These are phyloP conservation scores for Monocercomonoides exilis DNA, from an alignment of 78 protist species.

Conservation along the genomic window DNA sequence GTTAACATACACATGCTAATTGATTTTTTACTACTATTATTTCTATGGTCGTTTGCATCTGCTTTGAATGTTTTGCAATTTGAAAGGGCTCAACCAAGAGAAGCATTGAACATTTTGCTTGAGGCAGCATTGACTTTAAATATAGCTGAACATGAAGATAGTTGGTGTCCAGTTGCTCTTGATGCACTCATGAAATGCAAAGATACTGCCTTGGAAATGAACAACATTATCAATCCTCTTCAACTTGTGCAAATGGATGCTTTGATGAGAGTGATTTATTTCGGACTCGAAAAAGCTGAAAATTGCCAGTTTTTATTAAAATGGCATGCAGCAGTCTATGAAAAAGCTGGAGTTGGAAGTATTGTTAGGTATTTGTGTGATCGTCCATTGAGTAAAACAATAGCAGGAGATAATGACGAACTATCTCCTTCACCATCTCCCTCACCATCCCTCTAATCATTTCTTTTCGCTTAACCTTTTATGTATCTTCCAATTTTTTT, in stretches of 20 bases:
- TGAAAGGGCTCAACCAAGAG: not conserved
- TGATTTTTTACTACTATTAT: too few relatives aligned
- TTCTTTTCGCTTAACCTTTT: too few relatives aligned
- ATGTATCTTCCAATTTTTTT: too few relatives aligned
- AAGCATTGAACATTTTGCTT: not conserved
- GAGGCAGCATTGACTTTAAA: not conserved
- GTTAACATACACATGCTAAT: too few relatives aligned
- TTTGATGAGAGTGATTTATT: not conserved
- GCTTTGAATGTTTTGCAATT: too few relatives aligned
- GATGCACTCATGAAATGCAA: not conserved
- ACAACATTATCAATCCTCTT: not conserved
- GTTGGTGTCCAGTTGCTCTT: not conserved
- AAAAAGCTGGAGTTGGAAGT: constrained; percentile 12
- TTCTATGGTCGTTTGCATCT: too few relatives aligned
- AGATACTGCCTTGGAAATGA: not conserved
- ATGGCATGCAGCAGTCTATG: not conserved
- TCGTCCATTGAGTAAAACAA: not conserved
- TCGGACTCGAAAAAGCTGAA: not conserved
- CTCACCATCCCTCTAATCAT: too few relatives aligned
- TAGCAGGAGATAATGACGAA: not conserved
- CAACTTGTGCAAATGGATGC: not conserved
- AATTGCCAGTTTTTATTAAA: not conserved
- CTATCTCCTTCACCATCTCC: too few relatives aligned
- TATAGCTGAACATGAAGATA: not conserved
- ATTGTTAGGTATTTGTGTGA: not conserved